Evolutionary conservation across 768 basidiomycete species (phyloP).

Genomic region (Gloeostereum incarnatum): DNA sequence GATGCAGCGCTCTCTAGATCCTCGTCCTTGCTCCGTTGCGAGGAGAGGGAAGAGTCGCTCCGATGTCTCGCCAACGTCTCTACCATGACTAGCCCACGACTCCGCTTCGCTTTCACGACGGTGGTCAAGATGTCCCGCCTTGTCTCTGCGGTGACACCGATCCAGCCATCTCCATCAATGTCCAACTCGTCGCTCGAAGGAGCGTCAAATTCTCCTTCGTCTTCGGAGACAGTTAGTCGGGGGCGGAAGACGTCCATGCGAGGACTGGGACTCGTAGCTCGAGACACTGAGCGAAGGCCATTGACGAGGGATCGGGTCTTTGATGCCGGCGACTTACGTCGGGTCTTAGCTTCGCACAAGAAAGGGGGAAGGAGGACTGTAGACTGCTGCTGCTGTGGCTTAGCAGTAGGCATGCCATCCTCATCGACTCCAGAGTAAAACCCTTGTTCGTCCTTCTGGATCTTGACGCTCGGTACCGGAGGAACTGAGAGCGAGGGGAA

Average conservation of each 20-base stretch:
- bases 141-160: slow-evolving; percentile 21
- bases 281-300: slow-evolving; percentile 27
- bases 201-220: slow-evolving; percentile 22
- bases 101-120: slow-evolving; percentile 25
- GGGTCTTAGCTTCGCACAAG: slow-evolving; percentile 29
- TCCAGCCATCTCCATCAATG: slow-evolving; percentile 37
- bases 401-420: too few relatives aligned
- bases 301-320: slow-evolving; percentile 55
- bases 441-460: slow-evolving; percentile 45
- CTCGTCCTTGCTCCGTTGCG: slow-evolving; percentile 10
- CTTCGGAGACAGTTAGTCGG: slow-evolving; percentile 28
- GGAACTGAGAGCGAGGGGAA: slow-evolving; percentile 39
- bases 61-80: slow-evolving; percentile 23
- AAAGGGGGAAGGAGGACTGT: slow-evolving; percentile 37
- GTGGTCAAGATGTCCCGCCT: slow-evolving; percentile 13
- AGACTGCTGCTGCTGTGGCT: too few relatives aligned
- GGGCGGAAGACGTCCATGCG: slow-evolving; percentile 22
- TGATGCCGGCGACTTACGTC: slow-evolving; percentile 33
- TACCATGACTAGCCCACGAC: slow-evolving; percentile 32
- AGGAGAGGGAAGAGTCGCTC: slow-evolving; percentile 27
- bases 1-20: too few relatives aligned
- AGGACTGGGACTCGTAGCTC: slow-evolving; percentile 22
- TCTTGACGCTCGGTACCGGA: slow-evolving; percentile 25
- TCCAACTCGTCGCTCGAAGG: slow-evolving; percentile 16
- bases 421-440: slow-evolving; percentile 32